Evolutionary conservation across 2,329 filamentous ascomycete genomes (phyloP).

Genomic region (Penicillium oxalicum): DNA sequence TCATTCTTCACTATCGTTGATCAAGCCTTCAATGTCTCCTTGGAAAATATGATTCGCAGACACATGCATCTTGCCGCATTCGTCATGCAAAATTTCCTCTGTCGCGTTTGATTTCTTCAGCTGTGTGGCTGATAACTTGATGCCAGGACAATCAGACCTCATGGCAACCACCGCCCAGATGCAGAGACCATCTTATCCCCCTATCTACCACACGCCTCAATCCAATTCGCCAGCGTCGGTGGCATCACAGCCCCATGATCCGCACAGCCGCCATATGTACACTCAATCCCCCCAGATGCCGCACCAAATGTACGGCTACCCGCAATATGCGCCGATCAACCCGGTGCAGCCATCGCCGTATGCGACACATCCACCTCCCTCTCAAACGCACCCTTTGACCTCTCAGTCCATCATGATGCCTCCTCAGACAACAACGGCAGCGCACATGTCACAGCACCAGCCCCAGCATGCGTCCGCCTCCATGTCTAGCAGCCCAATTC

Average conservation of each 20-base stretch:
- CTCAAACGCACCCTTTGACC: slow-evolving; percentile 52
- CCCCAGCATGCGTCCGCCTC: slow-evolving; percentile 42
- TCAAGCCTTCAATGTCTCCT: no score
- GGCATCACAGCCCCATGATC: slow-evolving; percentile 82
- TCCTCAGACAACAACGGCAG: slow-evolving; percentile 31
- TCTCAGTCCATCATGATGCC: slow-evolving; percentile 51
- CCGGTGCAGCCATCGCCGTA: slow-evolving; percentile 53
- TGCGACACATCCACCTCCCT: slow-evolving; percentile 46
- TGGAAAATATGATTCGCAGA: no score
- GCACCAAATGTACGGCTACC: slow-evolving; percentile 76
- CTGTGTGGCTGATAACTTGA: no score
- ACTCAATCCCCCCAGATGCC: slow-evolving; percentile 74
- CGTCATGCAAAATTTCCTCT: no score
- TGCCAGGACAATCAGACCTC: slow-evolving; percentile 64
- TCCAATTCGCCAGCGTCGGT: slow-evolving; percentile 92
- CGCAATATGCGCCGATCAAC: slow-evolving; percentile 49
- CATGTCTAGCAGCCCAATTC: slow-evolving; percentile 57
- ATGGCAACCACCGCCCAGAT: slow-evolving; percentile 62
- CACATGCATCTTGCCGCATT: no score
- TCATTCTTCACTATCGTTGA: no score
- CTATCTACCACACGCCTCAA: slow-evolving; percentile 92
- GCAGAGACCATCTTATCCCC: slow-evolving; percentile 66
- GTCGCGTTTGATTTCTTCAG: no score
- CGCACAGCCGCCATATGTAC: slow-evolving; percentile 77
- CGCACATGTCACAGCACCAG: slow-evolving; percentile 39